Evolutionary conservation across 495 filamentous ascomycete genomes (phyloP).

Genomic region (Cercophora sp.): DNA sequence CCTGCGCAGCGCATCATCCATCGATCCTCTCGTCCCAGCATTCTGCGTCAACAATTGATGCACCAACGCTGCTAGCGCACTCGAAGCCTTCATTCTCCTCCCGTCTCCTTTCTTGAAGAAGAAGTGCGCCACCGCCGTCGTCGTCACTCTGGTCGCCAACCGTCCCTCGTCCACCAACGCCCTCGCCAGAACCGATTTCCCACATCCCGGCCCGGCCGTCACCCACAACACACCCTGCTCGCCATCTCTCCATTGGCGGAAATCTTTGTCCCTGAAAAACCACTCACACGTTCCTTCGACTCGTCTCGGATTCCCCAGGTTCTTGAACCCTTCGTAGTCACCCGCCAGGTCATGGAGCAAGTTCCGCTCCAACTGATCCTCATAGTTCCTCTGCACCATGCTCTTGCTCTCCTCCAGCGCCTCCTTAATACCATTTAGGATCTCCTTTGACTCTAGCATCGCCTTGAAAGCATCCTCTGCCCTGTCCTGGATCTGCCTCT

Average conservation of each 20-base stretch:
- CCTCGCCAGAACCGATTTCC: constrained; percentile 40
- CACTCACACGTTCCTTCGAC: constrained; percentile 36
- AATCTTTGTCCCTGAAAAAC: constrained; percentile 31
- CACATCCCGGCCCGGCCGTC: constrained; percentile 39
- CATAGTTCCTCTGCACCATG: constrained; percentile 6
- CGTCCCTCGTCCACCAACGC: constrained; percentile 29
- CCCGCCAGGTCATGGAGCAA: constrained; percentile 25
- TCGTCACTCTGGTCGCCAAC: constrained; percentile 17
- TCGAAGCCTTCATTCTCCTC: constrained; percentile 10
- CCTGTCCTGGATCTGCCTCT: constrained; percentile 11
- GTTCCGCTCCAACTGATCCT: constrained; percentile 18
- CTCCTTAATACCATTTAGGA: constrained; percentile 14
- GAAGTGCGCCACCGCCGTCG: constrained; percentile 34
- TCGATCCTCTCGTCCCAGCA: constrained; percentile 8
- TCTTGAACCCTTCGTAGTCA: constrained; percentile 31
- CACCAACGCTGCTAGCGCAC: constrained; percentile 33
- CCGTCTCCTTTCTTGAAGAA: constrained; percentile 39
- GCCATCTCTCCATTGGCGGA: constrained; percentile 28
- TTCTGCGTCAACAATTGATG: constrained; percentile 34
- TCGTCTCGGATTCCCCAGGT: constrained; percentile 18
- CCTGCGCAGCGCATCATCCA: constrained; percentile 22
- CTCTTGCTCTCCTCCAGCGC: constrained; percentile 9
- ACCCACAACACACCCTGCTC: constrained; percentile 34
- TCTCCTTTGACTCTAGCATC: constrained; percentile 19
- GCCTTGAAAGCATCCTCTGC: constrained; percentile 14